Percentiles rank a stretch among this genome's conserved stretches.
Conservation (phyloP, 805 yeast species). For the Starmerella vitae region DNA sequence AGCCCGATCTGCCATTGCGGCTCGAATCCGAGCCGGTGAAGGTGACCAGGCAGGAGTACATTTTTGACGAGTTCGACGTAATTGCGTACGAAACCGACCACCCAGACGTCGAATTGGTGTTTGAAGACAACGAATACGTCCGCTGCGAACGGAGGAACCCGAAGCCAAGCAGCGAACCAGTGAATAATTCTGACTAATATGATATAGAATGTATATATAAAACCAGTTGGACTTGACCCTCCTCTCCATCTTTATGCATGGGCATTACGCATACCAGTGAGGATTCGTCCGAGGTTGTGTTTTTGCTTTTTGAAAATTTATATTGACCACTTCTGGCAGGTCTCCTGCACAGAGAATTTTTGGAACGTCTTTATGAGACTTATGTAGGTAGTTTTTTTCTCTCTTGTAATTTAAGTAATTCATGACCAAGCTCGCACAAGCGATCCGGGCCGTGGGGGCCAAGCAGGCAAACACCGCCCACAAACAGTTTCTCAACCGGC, state of each 20-base stretch:
- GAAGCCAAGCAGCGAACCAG: no score
- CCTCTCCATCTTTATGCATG: constrained; percentile 92
- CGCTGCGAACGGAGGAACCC: no score
- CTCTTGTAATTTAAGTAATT: no score
- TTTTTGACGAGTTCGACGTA: constrained; percentile 14
- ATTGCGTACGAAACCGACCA: constrained; percentile 13
- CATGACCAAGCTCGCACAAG: constrained; percentile 11
- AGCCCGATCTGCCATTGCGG: constrained; percentile 10
- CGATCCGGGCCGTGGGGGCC: constrained; percentile 21
- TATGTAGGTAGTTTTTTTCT: constrained; percentile 13
- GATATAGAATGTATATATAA: no score
- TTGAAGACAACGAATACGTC: constrained; percentile 1
- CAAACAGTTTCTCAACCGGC: constrained; percentile 21
- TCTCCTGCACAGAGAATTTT: constrained; percentile 21
- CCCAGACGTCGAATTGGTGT: constrained; percentile 6
- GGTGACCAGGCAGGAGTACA: constrained; percentile 5
- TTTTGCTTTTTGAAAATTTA: constrained; percentile 99
- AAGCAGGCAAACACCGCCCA: constrained; percentile 19
- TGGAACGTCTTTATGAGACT: constrained; percentile 15
- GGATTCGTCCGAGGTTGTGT: constrained; percentile 99
- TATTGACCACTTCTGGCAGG: constrained; percentile 60
- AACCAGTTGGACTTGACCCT: no score
- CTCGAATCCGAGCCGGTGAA: constrained; percentile 8
- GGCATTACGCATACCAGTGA: constrained; percentile 99
- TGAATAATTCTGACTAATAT: no score